Evolutionary conservation across 2,329 filamentous ascomycete species (phyloP).

Genomic region (Trichophyton benhamiae): DNA sequence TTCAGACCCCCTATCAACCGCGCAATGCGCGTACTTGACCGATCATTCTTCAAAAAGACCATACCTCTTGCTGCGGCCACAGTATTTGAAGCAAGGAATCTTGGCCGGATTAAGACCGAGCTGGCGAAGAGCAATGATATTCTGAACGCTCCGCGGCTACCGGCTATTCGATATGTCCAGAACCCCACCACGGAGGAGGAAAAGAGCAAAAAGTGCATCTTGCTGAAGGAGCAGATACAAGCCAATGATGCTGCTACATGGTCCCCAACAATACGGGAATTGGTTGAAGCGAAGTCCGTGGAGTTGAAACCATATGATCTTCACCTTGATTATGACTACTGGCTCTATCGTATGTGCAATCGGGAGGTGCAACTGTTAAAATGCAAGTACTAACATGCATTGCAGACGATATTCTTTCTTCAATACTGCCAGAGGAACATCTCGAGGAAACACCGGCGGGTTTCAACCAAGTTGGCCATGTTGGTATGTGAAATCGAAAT

Average conservation of each 20-base stretch:
- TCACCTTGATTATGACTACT: slow-evolving; percentile 69
- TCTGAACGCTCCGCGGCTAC: slow-evolving; percentile 51
- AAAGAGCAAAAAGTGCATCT: slow-evolving; percentile 32
- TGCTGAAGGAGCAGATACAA: slow-evolving; percentile 29
- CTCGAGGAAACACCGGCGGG: slow-evolving; percentile 72
- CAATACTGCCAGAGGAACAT: slow-evolving; percentile 67
- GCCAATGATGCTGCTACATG: slow-evolving; percentile 49
- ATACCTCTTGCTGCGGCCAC: slow-evolving; percentile 67
- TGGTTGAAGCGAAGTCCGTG: slow-evolving; percentile 56
- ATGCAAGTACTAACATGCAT: neutral
- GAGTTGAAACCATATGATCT: slow-evolving; percentile 64
- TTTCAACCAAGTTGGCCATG: slow-evolving; percentile 80
- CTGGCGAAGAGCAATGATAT: slow-evolving; percentile 56
- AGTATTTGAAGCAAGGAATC: slow-evolving; percentile 61
- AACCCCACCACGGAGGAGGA: slow-evolving; percentile 26
- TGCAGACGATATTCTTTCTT: slow-evolving; percentile 67
- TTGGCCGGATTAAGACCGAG: slow-evolving; percentile 56
- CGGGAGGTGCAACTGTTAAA: slow-evolving; percentile 6
- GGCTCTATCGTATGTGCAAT: slow-evolving; percentile 56
- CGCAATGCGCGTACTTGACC: slow-evolving; percentile 68
- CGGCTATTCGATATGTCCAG: slow-evolving; percentile 52
- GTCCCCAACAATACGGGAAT: slow-evolving; percentile 56
- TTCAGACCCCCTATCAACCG: slow-evolving; percentile 73
- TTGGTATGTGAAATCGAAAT: slow-evolving; percentile 43
- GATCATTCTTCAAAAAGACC: slow-evolving; percentile 66